phyloP scores from a whole-genome alignment of 1,284 basidiomycete genomes.

The Microbotryum scabiosae region DNA sequence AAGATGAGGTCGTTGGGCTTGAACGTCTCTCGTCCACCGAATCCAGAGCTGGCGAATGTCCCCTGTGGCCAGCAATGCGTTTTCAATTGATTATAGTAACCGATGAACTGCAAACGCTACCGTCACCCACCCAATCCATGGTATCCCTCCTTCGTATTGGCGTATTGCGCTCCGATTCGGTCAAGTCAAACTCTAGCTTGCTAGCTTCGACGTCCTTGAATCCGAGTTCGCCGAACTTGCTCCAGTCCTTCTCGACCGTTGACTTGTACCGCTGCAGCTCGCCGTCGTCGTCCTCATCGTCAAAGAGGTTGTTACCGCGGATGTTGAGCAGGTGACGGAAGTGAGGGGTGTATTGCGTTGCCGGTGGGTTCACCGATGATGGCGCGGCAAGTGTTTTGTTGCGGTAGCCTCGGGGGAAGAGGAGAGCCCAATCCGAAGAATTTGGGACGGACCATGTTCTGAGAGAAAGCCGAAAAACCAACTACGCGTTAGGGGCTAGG shows the following conservation, averaged over 20 bases:
- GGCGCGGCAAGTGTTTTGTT: conserved; percentile 9
- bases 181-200: conserved; percentile 36
- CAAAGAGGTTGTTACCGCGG: conserved; percentile 38
- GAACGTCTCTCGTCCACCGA: conserved; percentile 34
- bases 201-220: conserved; percentile 31
- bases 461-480: background rate
- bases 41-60: conserved; percentile 33
- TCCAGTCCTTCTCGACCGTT: conserved; percentile 36
- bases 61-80: background rate
- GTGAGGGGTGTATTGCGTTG: conserved; percentile 33
- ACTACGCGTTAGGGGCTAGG: background rate
- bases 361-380: conserved; percentile 4
- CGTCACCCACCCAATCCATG: conserved; percentile 33
- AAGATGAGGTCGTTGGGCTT: conserved; percentile 33
- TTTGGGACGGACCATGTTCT: conserved; percentile 34
- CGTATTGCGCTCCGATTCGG: conserved; percentile 28
- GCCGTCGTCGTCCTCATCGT: conserved; percentile 31
- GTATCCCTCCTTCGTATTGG: conserved; percentile 22
- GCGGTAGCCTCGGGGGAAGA: conserved; percentile 16
- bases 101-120: background rate
- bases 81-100: too few relatives aligned
- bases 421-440: conserved; percentile 31
- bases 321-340: conserved; percentile 45
- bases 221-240: conserved; percentile 33
- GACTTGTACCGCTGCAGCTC: conserved; percentile 32